These are phyloP conservation scores for Kazachstania psychrophila DNA, from an alignment of 805 yeast genomes.

Conservation along the genomic window DNA sequence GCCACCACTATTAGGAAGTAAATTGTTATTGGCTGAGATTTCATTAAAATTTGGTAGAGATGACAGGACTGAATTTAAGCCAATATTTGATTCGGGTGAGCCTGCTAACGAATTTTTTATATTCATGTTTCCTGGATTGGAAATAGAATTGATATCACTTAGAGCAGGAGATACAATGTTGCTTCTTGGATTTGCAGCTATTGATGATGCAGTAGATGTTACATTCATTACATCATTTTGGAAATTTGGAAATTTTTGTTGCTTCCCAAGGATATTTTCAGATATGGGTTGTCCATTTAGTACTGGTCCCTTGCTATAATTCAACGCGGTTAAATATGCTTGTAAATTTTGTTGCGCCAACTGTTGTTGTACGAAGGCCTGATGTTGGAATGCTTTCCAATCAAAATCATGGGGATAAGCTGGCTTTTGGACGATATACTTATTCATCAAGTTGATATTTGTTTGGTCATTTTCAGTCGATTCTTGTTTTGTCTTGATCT, in stretches of 20 bases:
- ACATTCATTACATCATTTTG: background rate
- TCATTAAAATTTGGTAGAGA: background rate
- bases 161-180: conserved; percentile 2
- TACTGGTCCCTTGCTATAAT: conserved; percentile 1
- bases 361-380: conserved; percentile 28
- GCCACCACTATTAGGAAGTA: background rate
- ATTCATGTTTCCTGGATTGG: background rate
- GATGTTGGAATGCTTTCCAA: conserved; percentile 28
- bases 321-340: conserved; percentile 25
- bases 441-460: background rate
- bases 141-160: background rate
- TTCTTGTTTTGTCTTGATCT: background rate
- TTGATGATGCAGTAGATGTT: conserved; percentile 1
- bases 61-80: background rate
- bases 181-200: background rate
- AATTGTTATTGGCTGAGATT: too few species aligned
- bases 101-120: background rate
- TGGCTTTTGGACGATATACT: conserved; percentile 27
- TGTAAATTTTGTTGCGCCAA: conserved; percentile 29
- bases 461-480: background rate
- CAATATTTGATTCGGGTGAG: background rate
- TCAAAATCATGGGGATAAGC: conserved; percentile 23
- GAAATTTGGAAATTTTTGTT: too few species aligned
- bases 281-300: background rate
- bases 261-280: background rate